These are phyloP conservation scores for Arctium minus DNA, from an alignment of 129 eudicot species.

Conservation along the genomic window DNA sequence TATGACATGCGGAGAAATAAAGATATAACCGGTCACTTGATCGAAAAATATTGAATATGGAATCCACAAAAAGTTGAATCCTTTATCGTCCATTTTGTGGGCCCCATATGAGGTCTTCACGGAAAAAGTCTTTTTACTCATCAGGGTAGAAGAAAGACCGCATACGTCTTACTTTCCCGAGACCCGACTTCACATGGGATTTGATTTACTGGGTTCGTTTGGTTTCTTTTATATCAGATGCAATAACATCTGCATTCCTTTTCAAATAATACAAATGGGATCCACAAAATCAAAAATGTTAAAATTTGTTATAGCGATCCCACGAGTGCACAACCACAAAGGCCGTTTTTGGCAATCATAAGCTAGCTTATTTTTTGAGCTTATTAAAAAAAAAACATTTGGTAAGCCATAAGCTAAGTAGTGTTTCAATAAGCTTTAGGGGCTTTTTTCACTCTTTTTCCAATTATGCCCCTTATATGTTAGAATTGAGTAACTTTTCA, in stretches of 20 bases:
- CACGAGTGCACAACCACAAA: neutral
- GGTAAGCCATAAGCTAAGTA: neutral
- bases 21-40: neutral
- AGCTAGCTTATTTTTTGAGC: neutral
- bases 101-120: neutral
- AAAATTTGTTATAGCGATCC: neutral
- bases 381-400: neutral
- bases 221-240: neutral
- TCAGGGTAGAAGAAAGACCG: too few species aligned
- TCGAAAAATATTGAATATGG: neutral
- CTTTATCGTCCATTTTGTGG: neutral
- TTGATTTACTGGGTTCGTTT: neutral
- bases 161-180: too few species aligned
- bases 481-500: neutral
- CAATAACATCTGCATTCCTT: neutral
- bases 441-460: neutral
- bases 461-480: neutral
- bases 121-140: too few species aligned
- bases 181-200: neutral
- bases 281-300: neutral
- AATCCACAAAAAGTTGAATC: neutral
- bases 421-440: neutral
- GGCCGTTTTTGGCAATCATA: neutral
- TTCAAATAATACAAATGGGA: neutral
- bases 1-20: neutral